Evolutionary conservation across 106 monocot genomes (phyloP).

Genomic region (Apostasia ramifera): DNA sequence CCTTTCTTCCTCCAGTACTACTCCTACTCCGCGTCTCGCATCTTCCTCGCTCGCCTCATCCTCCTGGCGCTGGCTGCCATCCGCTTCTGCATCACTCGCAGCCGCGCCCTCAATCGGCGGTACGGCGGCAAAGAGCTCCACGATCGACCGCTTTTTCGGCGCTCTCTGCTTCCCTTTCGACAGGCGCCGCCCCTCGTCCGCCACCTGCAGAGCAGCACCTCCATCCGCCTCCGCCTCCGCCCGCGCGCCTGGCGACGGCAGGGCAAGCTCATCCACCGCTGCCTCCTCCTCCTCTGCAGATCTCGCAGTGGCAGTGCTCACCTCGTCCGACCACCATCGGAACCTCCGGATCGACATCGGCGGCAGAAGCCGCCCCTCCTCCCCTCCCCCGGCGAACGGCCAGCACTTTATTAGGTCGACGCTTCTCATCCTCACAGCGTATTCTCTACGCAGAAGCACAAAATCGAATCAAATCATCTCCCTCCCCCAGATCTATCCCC

Average conservation of each 20-base stretch:
- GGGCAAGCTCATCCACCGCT: neutral
- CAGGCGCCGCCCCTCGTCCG: neutral
- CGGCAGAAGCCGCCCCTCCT: slow-evolving; percentile 9
- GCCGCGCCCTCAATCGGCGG: slow-evolving; percentile 16
- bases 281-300: neutral
- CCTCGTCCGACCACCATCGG: slow-evolving; percentile 45
- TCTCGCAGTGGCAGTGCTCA: neutral
- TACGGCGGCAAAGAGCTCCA: slow-evolving; percentile 21
- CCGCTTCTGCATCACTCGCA: neutral
- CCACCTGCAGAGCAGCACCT: neutral
- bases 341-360: slow-evolving; percentile 28
- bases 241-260: neutral
- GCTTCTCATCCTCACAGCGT: slow-evolving; percentile 26
- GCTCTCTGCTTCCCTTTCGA: slow-evolving; percentile 15
- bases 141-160: slow-evolving; percentile 36
- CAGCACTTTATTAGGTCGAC: slow-evolving; percentile 20
- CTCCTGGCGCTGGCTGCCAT: neutral
- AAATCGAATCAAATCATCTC: neutral
- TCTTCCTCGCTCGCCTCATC: neutral
- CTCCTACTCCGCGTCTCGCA: neutral
- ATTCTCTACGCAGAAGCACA: slow-evolving; percentile 9
- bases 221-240: neutral
- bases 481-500: too few species aligned
- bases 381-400: slow-evolving; percentile 18
- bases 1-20: neutral